Conservation (phyloP, 139 green algal genomes). For the Tetradesmus lagerheimii region DNA sequence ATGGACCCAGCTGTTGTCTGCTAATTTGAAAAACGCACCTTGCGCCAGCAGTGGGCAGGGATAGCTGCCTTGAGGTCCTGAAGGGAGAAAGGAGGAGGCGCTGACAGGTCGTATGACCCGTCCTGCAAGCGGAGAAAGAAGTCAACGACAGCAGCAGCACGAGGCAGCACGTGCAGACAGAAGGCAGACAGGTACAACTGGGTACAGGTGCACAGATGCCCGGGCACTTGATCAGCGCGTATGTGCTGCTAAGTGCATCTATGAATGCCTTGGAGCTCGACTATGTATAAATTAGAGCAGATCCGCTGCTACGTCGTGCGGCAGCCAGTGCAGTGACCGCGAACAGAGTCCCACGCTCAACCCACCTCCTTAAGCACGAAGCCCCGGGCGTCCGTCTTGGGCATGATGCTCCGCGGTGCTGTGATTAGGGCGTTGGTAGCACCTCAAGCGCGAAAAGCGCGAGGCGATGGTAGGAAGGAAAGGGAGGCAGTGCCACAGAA, state of each 20-base stretch:
- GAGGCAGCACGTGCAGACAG: neutral
- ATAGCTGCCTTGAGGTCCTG: slow-evolving; percentile 87
- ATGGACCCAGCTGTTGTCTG: neutral
- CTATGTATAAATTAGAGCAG: neutral
- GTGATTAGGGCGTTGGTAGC: neutral
- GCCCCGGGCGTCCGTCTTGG: slow-evolving; percentile 30
- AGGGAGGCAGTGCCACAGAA: neutral
- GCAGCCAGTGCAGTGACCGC: slow-evolving; percentile 7
- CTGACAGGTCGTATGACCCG: slow-evolving; percentile 66
- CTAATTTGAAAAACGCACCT: slow-evolving; percentile 67
- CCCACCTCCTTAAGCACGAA: slow-evolving; percentile 44
- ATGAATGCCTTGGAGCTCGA: neutral
- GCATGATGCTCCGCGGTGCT: neutral
- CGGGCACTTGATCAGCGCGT: neutral
- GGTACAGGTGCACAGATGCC: neutral
- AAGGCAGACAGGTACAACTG: neutral
- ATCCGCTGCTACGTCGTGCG: neutral
- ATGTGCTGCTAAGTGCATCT: neutral
- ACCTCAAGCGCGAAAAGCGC: neutral
- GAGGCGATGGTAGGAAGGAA: neutral
- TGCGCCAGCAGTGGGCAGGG: slow-evolving; percentile 79
- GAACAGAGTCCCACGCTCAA: neutral
- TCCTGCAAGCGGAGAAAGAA: slow-evolving; percentile 32
- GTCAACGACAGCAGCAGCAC: neutral
- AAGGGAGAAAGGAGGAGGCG: slow-evolving; percentile 87